Percentiles rank a stretch among this genome's conserved stretches.
phyloP scores from a whole-genome alignment of 345 rosid genomes.

The Erodium maritimum region DNA sequence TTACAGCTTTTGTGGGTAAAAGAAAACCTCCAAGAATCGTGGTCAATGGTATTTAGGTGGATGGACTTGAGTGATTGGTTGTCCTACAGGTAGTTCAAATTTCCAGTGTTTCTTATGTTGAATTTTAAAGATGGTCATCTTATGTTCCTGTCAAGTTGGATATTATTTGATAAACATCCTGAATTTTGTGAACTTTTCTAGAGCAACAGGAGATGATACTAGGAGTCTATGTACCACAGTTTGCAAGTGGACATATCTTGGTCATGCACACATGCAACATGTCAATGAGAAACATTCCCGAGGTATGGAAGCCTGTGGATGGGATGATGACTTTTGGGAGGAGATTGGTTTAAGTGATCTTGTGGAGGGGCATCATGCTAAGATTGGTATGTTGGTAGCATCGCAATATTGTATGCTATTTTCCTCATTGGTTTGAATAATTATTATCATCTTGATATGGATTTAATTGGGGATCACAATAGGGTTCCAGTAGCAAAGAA shows the following conservation, averaged over 20 bases:
- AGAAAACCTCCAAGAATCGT: slow-evolving; percentile 83
- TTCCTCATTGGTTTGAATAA: too few species aligned
- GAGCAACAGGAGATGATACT: slow-evolving; percentile 96
- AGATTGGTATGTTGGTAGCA: slow-evolving; percentile 50
- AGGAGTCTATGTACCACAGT: slow-evolving; percentile 93
- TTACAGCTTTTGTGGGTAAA: slow-evolving; percentile 96
- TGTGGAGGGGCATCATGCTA: slow-evolving; percentile 87
- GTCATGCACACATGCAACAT: slow-evolving; percentile 96
- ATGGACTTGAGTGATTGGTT: slow-evolving; percentile 99
- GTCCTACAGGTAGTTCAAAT: slow-evolving; percentile 53
- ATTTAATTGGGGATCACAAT: too few species aligned
- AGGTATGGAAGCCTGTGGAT: slow-evolving; percentile 94
- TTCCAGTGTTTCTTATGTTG: neutral
- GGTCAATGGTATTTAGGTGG: slow-evolving; percentile 95
- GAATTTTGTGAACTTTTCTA: slow-evolving; percentile 12
- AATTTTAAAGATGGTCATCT: slow-evolving; percentile 3
- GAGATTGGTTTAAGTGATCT: slow-evolving; percentile 96
- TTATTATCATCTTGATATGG: too few species aligned
- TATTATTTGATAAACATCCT: neutral
- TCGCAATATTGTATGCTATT: too few species aligned
- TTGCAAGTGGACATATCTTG: slow-evolving; percentile 98
- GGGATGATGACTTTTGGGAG: slow-evolving; percentile 99
- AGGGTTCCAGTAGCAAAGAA: too few species aligned
- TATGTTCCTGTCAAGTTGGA: slow-evolving; percentile 3
- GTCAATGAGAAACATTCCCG: slow-evolving; percentile 62